Conservation (phyloP, 2,329 filamentous ascomycete genomes). For the Calonectria henricotiae region DNA sequence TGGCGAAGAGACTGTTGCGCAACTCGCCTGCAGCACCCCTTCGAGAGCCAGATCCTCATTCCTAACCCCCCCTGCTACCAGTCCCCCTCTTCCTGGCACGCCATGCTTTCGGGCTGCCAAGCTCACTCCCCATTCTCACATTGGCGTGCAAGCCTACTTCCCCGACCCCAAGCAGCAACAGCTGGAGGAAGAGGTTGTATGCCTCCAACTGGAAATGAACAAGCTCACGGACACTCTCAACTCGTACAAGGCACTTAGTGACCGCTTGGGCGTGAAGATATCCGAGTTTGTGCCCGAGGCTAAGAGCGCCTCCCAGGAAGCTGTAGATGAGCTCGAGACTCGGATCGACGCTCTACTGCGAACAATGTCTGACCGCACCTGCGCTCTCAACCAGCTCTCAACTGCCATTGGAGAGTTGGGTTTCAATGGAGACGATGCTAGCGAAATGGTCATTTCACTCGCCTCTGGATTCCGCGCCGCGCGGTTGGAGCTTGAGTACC, state of each 20-base stretch:
- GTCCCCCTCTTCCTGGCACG: slow-evolving; percentile 60
- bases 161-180: slow-evolving; percentile 62
- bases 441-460: slow-evolving; percentile 68
- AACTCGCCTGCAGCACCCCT: slow-evolving; percentile 70
- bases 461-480: slow-evolving; percentile 69
- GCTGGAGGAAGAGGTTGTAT: slow-evolving; percentile 66
- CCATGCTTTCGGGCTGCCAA: slow-evolving; percentile 56
- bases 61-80: slow-evolving; percentile 72
- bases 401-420: slow-evolving; percentile 66
- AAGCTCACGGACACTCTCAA: slow-evolving; percentile 67
- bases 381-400: slow-evolving; percentile 64
- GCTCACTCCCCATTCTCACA: slow-evolving; percentile 47
- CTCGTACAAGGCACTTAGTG: slow-evolving; percentile 63
- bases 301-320: slow-evolving; percentile 33
- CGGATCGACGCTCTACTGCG: slow-evolving; percentile 64
- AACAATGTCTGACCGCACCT: slow-evolving; percentile 66
- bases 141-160: slow-evolving; percentile 61
- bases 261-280: slow-evolving; percentile 59
- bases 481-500: slow-evolving; percentile 75
- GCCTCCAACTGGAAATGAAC: slow-evolving; percentile 65
- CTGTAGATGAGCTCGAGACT: slow-evolving; percentile 59
- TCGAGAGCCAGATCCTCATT: slow-evolving; percentile 65
- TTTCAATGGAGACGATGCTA: slow-evolving; percentile 66
- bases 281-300: slow-evolving; percentile 41
- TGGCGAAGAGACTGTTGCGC: slow-evolving; percentile 68